Conservation (phyloP, 768 basidiomycete genomes). For the Cantharellus anzutake region DNA sequence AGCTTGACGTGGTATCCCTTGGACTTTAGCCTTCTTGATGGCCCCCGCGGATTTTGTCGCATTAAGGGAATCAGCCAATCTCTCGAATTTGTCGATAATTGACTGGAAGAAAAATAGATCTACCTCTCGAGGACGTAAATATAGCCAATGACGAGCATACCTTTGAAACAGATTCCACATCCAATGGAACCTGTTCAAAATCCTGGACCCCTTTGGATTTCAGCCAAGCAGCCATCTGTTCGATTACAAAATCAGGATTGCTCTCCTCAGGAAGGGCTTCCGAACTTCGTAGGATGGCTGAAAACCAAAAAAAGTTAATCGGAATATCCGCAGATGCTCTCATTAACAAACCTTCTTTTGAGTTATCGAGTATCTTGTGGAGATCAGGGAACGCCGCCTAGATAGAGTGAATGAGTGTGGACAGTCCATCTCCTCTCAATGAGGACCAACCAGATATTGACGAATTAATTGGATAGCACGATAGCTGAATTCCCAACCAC, state of each 20-base stretch:
- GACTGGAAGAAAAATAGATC: conserved; percentile 24
- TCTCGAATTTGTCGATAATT: conserved; percentile 62
- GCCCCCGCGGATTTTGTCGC: conserved; percentile 35
- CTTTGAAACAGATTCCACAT: conserved; percentile 23
- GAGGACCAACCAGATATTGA: conserved; percentile 51
- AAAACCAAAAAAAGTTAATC: not conserved
- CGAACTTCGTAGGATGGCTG: conserved; percentile 54
- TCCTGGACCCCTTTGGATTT: conserved; percentile 71
- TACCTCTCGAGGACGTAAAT: not conserved
- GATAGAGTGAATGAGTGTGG: not conserved
- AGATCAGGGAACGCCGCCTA: conserved; percentile 75
- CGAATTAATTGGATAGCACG: conserved; percentile 62
- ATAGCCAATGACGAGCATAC: not conserved
- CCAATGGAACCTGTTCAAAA: conserved; percentile 83
- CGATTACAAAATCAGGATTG: conserved; percentile 50
- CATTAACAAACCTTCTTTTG: conserved; percentile 40
- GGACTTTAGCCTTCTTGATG: conserved; percentile 86
- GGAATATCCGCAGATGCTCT: not conserved
- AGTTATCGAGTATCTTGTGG: conserved; percentile 37
- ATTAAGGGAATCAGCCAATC: conserved; percentile 48
- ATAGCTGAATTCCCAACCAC: conserved; percentile 86
- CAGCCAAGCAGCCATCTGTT: conserved; percentile 72
- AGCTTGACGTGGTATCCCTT: conserved; percentile 80
- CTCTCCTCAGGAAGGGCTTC: conserved; percentile 35
- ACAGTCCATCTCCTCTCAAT: not conserved